Evolutionary conservation across 2,329 filamentous ascomycete genomes (phyloP).

Genomic region (Cladophialophora chaetospira): DNA sequence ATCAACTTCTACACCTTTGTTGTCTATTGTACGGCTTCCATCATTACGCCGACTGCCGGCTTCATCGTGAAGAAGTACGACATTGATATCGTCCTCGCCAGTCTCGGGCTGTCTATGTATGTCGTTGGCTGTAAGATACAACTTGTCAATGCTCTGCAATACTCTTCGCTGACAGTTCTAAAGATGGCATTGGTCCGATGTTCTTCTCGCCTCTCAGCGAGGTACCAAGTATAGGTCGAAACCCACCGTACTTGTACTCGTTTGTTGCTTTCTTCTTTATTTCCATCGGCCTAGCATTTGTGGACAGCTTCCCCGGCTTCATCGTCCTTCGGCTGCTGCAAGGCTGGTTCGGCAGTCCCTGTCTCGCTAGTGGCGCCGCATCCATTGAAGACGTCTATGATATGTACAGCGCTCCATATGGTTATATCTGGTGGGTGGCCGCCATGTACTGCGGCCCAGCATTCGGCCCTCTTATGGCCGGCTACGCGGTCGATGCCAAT

Average conservation of each 20-base stretch:
- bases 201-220: conserved; percentile 68
- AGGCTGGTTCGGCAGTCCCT: conserved; percentile 67
- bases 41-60: conserved; percentile 36
- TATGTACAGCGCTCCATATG: conserved; percentile 58
- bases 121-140: conserved; percentile 33
- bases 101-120: conserved; percentile 40
- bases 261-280: conserved; percentile 70
- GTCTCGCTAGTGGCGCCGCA: conserved; percentile 60
- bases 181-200: conserved; percentile 59
- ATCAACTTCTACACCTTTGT: conserved; percentile 45
- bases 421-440: conserved; percentile 61
- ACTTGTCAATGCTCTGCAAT: neutral
- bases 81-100: conserved; percentile 35
- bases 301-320: conserved; percentile 64
- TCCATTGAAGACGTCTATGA: conserved; percentile 53
- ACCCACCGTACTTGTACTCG: conserved; percentile 67
- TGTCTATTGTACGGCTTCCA: conserved; percentile 41
- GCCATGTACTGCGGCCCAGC: conserved; percentile 36
- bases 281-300: conserved; percentile 65
- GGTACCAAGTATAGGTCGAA: conserved; percentile 67
- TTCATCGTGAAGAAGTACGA: conserved; percentile 34
- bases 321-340: conserved; percentile 66
- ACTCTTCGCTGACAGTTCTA: neutral
- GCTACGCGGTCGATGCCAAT: conserved; percentile 58
- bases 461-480: conserved; percentile 53